A percentile compares a stretch with the other conserved stretches of the same genome.
Conservation (phyloP, 129 eudicot genomes). For the Artemisia annua region DNA sequence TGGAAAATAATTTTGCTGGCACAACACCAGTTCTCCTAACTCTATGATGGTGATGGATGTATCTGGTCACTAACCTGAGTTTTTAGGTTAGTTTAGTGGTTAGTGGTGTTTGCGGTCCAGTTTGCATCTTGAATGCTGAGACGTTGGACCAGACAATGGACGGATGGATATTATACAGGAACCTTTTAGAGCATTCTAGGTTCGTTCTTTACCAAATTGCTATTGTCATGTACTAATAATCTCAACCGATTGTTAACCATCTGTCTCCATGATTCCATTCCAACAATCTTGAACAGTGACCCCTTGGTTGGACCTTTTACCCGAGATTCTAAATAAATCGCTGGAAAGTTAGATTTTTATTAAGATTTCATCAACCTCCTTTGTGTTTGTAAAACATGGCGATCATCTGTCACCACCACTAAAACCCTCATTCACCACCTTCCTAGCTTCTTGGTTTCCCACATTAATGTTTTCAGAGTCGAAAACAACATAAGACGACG, state of each 20-base stretch:
- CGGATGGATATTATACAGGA: neutral
- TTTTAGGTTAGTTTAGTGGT: too few species aligned
- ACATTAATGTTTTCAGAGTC: slow-evolving; percentile 27
- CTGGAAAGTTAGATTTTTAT: slow-evolving; percentile 22
- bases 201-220: neutral
- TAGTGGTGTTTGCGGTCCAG: neutral
- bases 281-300: slow-evolving; percentile 6
- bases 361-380: slow-evolving; percentile 31
- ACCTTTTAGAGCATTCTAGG: slow-evolving; percentile 2
- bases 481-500: neutral
- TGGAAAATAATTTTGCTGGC: too few species aligned
- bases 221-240: neutral
- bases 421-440: slow-evolving; percentile 7
- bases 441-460: slow-evolving; percentile 29
- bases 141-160: neutral
- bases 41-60: too few species aligned
- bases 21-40: too few species aligned
- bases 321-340: slow-evolving; percentile 27
- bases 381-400: slow-evolving; percentile 34
- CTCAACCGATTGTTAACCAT: neutral
- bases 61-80: neutral
- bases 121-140: neutral
- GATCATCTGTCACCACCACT: slow-evolving; percentile 10
- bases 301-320: slow-evolving; percentile 27
- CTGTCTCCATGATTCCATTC: slow-evolving; percentile 9